phyloP scores from a whole-genome alignment of 441 rosid species.

The Aquilaria agallochum region DNA sequence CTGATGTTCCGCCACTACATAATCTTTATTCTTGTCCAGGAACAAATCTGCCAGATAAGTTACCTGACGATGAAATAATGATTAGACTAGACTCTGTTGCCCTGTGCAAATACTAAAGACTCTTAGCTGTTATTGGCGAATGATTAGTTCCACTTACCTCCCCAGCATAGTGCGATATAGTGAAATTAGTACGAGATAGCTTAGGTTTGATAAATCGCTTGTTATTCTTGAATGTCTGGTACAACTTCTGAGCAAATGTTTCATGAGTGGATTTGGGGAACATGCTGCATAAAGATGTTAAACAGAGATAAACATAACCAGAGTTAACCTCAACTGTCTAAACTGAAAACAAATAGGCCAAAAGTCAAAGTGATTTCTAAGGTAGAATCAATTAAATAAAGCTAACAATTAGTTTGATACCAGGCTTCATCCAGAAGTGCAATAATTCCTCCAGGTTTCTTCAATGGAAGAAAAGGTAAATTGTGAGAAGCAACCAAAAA shows the following conservation, averaged over 20 bases:
- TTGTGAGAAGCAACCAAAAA: background rate
- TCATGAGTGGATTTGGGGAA: conserved; percentile 99
- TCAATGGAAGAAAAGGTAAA: conserved; percentile 31
- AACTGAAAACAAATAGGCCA: background rate
- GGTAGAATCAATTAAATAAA: background rate
- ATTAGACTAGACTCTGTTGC: too few species aligned
- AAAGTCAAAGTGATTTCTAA: conserved; percentile 8
- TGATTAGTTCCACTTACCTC: conserved; percentile 51
- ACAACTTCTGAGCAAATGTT: conserved; percentile 99
- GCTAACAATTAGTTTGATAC: conserved; percentile 25
- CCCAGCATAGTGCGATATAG: conserved; percentile 98
- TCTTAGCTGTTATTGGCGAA: too few species aligned
- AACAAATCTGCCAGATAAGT: conserved; percentile 90
- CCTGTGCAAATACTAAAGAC: too few species aligned
- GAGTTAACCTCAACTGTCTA: conserved; percentile 8
- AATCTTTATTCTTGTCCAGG: conserved; percentile 99
- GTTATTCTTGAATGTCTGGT: conserved; percentile 91
- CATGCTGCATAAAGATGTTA: conserved; percentile 64
- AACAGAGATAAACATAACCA: conserved; percentile 20
- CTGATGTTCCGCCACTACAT: conserved; percentile 99
- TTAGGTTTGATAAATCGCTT: conserved; percentile 98
- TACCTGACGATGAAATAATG: conserved; percentile 40
- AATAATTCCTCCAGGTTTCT: conserved; percentile 99
- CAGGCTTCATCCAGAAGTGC: conserved; percentile 99
- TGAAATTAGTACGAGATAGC: conserved; percentile 97